phyloP scores from a whole-genome alignment of 2,329 filamentous ascomycete genomes.

The Alternaria ventricosa region DNA sequence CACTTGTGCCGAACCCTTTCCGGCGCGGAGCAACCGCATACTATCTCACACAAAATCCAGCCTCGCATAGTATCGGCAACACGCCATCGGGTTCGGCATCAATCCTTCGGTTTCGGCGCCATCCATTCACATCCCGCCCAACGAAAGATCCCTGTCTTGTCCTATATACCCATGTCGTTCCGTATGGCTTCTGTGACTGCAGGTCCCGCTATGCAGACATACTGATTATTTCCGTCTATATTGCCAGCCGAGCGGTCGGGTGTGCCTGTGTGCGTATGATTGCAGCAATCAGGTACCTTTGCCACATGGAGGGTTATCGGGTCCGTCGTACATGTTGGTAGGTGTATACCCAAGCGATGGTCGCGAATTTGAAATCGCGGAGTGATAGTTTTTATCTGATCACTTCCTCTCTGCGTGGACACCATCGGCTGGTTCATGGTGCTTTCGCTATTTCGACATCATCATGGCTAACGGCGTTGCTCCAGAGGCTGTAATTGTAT shows the following conservation, averaged over 20 bases:
- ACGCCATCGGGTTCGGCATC: background rate
- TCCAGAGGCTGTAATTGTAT: constrained; percentile 17
- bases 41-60: background rate
- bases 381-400: background rate
- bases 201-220: background rate
- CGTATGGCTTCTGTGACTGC: background rate
- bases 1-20: background rate
- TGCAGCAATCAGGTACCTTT: constrained; percentile 1
- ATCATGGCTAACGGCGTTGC: constrained; percentile 14
- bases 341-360: background rate
- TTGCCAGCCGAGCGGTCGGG: background rate
- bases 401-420: background rate
- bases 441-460: background rate
- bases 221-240: constrained; percentile 3
- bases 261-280: background rate
- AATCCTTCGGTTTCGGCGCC: background rate
- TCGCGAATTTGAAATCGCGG: background rate
- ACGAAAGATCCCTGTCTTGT: background rate
- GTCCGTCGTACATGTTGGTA: background rate
- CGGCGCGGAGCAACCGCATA: background rate
- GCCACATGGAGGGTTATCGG: background rate
- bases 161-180: background rate
- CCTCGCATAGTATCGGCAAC: background rate
- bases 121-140: background rate
- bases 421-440: background rate